Conservation (phyloP, 805 yeast species). For the Suhomyces canberraensis region DNA sequence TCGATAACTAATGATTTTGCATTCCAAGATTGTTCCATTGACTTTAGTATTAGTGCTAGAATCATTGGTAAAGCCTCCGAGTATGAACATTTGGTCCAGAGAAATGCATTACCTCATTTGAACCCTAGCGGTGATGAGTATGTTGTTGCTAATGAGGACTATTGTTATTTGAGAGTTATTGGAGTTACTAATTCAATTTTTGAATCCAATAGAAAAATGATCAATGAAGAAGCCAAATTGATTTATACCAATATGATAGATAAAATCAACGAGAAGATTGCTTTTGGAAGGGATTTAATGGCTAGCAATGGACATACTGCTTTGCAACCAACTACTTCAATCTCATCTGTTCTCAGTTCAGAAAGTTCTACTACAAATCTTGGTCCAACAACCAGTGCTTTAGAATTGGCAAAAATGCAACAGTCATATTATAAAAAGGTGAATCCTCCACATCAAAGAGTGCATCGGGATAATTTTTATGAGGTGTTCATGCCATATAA, state of each 20-base stretch:
- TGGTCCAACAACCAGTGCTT: slow-evolving; percentile 19
- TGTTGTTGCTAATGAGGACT: slow-evolving; percentile 29
- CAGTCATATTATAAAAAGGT: slow-evolving; percentile 23
- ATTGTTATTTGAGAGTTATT: slow-evolving; percentile 23
- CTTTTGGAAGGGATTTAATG: slow-evolving; percentile 20
- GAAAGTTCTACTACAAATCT: slow-evolving; percentile 1
- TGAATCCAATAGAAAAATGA: slow-evolving; percentile 28
- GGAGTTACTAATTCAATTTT: slow-evolving; percentile 22
- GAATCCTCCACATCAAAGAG: slow-evolving; percentile 4
- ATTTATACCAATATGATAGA: slow-evolving; percentile 26
- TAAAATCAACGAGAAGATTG: slow-evolving; percentile 27
- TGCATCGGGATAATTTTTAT: slow-evolving; percentile 13
- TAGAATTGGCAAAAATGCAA: slow-evolving; percentile 28
- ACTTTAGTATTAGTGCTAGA: slow-evolving; percentile 34
- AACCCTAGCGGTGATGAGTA: slow-evolving; percentile 23
- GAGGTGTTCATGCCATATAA: slow-evolving; percentile 30
- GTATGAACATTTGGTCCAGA: slow-evolving; percentile 17
- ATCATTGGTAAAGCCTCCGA: slow-evolving; percentile 36
- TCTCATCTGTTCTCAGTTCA: neutral
- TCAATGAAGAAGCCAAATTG: slow-evolving; percentile 31
- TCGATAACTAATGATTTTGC: slow-evolving; percentile 26
- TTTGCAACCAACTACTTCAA: neutral
- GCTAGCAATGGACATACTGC: neutral
- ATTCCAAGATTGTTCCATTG: slow-evolving; percentile 26
- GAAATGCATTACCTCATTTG: slow-evolving; percentile 12